A percentile compares a stretch with the other conserved stretches of the same genome.
Conservation (phyloP, 192 early-diverging fungal genomes). For the Mortierella claussenii region DNA sequence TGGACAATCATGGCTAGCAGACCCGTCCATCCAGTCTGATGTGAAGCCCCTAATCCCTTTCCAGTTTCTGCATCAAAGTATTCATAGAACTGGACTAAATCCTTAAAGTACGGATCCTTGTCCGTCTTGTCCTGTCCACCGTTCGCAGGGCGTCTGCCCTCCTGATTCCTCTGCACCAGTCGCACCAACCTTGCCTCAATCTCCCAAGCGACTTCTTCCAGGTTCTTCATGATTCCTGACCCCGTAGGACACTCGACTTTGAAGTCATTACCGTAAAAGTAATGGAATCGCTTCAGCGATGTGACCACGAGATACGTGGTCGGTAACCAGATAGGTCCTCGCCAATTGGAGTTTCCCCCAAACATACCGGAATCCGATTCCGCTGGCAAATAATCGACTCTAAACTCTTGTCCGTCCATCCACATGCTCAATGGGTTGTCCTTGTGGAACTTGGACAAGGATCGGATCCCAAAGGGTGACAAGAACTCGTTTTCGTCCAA, state of each 20-base stretch:
- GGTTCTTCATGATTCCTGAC: constrained; percentile 30
- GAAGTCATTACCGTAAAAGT: constrained; percentile 44
- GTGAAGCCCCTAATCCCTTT: constrained; percentile 62
- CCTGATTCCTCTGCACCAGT: constrained; percentile 36
- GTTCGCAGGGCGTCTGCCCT: constrained; percentile 55
- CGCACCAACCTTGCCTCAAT: constrained; percentile 33
- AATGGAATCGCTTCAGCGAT: constrained; percentile 45
- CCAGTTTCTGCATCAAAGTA: constrained; percentile 65
- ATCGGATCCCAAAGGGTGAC: constrained; percentile 58
- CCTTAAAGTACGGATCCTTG: constrained; percentile 57
- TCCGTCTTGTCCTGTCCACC: constrained; percentile 52
- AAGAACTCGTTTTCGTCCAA: constrained; percentile 66
- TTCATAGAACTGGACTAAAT: constrained; percentile 62
- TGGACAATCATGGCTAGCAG: constrained; percentile 56
- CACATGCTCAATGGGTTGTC: constrained; percentile 57
- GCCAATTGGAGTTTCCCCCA: constrained; percentile 52
- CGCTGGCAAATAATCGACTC: constrained; percentile 59
- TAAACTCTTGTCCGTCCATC: constrained; percentile 54
- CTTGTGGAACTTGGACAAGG: constrained; percentile 59
- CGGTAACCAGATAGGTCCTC: constrained; percentile 48
- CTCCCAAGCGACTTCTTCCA: constrained; percentile 42
- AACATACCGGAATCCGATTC: constrained; percentile 56
- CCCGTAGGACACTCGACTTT: constrained; percentile 50
- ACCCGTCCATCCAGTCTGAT: constrained; percentile 69
- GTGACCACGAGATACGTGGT: constrained; percentile 28